Base-by-base conservation (phyloP, 352 stramenopile species). In the Globisporangium spinosum region DNA sequence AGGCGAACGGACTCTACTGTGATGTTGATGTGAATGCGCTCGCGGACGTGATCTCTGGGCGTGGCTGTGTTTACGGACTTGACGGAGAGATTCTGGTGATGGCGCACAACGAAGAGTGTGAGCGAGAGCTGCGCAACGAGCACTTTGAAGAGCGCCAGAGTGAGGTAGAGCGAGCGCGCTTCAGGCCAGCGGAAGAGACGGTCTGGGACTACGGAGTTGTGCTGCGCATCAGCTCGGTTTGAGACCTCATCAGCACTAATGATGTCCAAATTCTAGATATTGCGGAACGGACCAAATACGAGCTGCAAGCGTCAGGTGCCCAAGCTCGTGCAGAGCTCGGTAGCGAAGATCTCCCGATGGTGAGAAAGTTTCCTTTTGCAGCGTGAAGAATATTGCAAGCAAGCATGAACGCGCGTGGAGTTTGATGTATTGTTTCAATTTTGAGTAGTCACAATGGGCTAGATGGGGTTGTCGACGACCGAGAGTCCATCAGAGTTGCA, bases 91-190 rank as follows among this genome's bases (percentile, higher is more conserved):
- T 88, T 0, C 69, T 82, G 6, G 63, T 83, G 22, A 81, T 71
- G 20, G 61, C 70, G 0, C 82, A 84, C 54, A 75, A 64, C 17
- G 74, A 84, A 47, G 75, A 90, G 55, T 89, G 77, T 13, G 82
- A 89, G 65, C 78, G 77, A 13, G 79, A 90, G 66, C 40, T 89
- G n/a, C 79, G 87, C 22, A 59, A 86, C 13, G 74, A 89, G 57
- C 71, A 87, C 35, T 78, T 87, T 38, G 57, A 77, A 22, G 65
- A 88, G 54, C 61, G 77, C 20, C 60, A 82, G n/a, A 15, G 55
- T 0, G 72, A 85, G 58, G n/a, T 70, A 0, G 57, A 74, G 58
- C 35, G 62, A 3, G 22, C 25, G 1, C n/a, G 43, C 20, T 65
- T 71, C 10, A 9, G 9, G 7, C 71, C 77, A 1, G 27, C n/a